These are phyloP conservation scores for Alternaria postmessia DNA, from an alignment of 2,329 filamentous ascomycete genomes.

Conservation along the genomic window DNA sequence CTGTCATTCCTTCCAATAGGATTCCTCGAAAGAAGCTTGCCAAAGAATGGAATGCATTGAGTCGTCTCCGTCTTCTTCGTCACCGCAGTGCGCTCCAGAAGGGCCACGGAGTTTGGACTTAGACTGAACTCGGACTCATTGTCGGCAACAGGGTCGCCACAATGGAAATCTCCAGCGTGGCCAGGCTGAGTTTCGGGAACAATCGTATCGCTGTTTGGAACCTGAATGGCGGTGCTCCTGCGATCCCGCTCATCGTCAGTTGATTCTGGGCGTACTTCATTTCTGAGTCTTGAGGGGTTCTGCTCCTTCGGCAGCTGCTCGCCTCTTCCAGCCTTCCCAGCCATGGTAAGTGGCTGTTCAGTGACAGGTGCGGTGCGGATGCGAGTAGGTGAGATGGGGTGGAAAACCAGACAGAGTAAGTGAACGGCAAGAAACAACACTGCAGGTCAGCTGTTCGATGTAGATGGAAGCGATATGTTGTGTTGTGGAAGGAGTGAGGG, in stretches of 20 bases:
- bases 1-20: neutral
- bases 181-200: conserved; percentile 33
- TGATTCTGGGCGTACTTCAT: conserved; percentile 27
- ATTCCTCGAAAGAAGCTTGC: conserved; percentile 6
- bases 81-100: conserved; percentile 10
- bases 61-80: neutral
- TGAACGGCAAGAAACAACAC: neutral
- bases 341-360: conserved; percentile 16
- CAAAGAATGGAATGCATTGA: neutral
- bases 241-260: conserved; percentile 21
- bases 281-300: conserved; percentile 31
- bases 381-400: neutral
- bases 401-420: neutral
- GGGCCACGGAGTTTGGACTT: conserved; percentile 8
- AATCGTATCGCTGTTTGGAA: conserved; percentile 26
- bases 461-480: neutral
- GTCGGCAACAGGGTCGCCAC: neutral
- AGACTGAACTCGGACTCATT: neutral
- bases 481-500: neutral
- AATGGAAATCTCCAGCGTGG: neutral
- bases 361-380: neutral
- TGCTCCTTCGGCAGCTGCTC: conserved; percentile 11
- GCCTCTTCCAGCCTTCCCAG: conserved; percentile 15
- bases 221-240: conserved; percentile 17
- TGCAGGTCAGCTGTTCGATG: neutral